Percentiles rank a stretch among this genome's conserved stretches.
These are phyloP conservation scores for Botrytis paeoniae DNA, from an alignment of 2,329 filamentous ascomycete species.

Conservation along the genomic window DNA sequence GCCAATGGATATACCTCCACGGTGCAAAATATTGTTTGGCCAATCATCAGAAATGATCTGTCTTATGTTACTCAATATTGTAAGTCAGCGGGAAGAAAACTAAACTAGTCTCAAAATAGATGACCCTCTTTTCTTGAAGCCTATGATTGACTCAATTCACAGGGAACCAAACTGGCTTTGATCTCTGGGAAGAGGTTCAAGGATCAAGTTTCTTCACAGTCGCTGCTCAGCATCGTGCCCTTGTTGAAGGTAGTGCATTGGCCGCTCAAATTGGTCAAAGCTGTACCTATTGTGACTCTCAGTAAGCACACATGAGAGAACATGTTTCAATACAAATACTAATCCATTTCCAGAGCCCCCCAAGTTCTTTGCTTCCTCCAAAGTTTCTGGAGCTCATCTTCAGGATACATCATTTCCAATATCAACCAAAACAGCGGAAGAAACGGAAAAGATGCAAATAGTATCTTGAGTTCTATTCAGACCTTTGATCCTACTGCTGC, in stretches of 20 bases:
- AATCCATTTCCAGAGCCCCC: constrained; percentile 47
- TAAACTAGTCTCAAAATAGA: neutral
- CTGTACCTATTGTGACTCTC: constrained; percentile 57
- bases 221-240: constrained; percentile 65
- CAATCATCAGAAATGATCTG: constrained; percentile 72
- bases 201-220: constrained; percentile 79
- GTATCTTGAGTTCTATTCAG: constrained; percentile 63
- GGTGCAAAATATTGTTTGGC: constrained; percentile 60
- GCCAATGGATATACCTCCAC: constrained; percentile 52
- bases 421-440: constrained; percentile 61
- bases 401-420: constrained; percentile 66
- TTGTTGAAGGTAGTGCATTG: constrained; percentile 64
- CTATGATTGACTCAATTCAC: constrained; percentile 5
- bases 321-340: neutral
- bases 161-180: constrained; percentile 56
- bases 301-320: constrained; percentile 36
- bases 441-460: constrained; percentile 69
- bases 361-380: constrained; percentile 72
- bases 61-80: constrained; percentile 73
- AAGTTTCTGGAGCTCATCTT: constrained; percentile 62
- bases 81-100: constrained; percentile 18
- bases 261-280: constrained; percentile 60
- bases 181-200: constrained; percentile 80
- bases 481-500: constrained; percentile 65
- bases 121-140: neutral